phyloP scores from a whole-genome alignment of 1,284 basidiomycete genomes.

The Termitomyces sp. region DNA sequence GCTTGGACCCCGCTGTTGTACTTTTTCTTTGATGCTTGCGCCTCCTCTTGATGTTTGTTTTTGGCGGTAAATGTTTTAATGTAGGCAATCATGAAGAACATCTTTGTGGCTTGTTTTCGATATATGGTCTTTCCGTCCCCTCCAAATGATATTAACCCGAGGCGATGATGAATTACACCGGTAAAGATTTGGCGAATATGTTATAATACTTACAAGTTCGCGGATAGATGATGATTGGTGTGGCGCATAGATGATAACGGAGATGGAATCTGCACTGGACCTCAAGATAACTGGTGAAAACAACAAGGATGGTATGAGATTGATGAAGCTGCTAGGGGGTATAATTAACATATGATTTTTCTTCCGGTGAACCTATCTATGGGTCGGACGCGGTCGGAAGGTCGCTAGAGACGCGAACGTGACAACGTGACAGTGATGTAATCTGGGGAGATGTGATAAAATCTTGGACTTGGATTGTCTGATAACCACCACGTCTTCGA shows the following conservation, averaged over 20 bases:
- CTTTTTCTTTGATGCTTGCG: not conserved
- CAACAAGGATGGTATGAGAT: not conserved
- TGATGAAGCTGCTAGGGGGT: not conserved
- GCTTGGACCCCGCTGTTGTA: slow-evolving; percentile 1
- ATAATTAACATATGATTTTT: not conserved
- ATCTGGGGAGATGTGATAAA: slow-evolving; percentile 2
- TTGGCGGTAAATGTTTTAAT: not conserved
- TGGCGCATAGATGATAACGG: not conserved
- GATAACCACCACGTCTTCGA: slow-evolving; percentile 4
- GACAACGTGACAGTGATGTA: slow-evolving; percentile 1
- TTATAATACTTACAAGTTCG: too few species aligned
- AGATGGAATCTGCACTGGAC: not conserved
- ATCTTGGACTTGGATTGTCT: slow-evolving; percentile 5
- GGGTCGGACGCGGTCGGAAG: not conserved
- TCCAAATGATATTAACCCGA: too few species aligned
- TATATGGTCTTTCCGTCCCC: not conserved
- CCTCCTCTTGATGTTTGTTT: not conserved
- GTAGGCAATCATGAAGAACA: not conserved
- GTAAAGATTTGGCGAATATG: not conserved
- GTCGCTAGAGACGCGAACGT: not conserved
- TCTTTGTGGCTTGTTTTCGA: not conserved
- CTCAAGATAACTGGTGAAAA: not conserved
- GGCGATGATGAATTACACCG: not conserved
- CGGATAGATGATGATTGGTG: not conserved
- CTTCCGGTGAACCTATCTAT: not conserved